Base-by-base conservation (phyloP, 148 eudicot genomes). In the Polygonum maritimum region DNA sequence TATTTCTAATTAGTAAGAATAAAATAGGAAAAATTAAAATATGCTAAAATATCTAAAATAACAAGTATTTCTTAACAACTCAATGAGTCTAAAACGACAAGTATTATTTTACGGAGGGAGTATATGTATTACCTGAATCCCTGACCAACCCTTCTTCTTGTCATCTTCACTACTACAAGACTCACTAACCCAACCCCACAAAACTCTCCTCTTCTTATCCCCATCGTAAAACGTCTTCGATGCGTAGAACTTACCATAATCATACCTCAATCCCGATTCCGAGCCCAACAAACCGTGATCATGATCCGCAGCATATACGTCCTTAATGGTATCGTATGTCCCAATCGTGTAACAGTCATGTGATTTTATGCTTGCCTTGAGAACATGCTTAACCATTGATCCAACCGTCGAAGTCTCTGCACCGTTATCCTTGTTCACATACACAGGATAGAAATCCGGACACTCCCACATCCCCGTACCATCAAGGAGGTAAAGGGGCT, bases 381-480 rank as follows among this genome's bases (percentile, higher is more conserved):
- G 44, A 2, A 91, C 92, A 44, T 91, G 91, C 36, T 84, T 93
- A n/a, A 87, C 41, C 1, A 39, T 13, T 0, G 62, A 0, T 0
- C 87, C 75, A 19, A 72, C 2, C 0, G 2, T 3, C 0, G 88
- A 89, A 0, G 92, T 85, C 12, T 91, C 89, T 0, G 71, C 69
- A 0, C 92, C 98, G 2, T 26, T 26, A 4, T 0, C 7, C 5
- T 72, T 81, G 11, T 22, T 9, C 1, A 0, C 38, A 40, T 76
- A 77, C 52, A 93, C 92, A 0, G 92, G 96, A 60, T 7, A 91
- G 79, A 93, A 93, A 80, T 93, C 93, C 10, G 92, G 89, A 35
- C 96, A 90, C 79, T 93, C 93, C 93, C 95, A 90, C 97, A 92
- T 92, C 2, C 89, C 89, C 18, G 85, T 81, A 2, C 39, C 76